Evolutionary conservation across 2,329 filamentous ascomycete species (phyloP), one percentile per base, ranked within the genome.

Genomic region (Akanthomyces lecanii): DNA sequence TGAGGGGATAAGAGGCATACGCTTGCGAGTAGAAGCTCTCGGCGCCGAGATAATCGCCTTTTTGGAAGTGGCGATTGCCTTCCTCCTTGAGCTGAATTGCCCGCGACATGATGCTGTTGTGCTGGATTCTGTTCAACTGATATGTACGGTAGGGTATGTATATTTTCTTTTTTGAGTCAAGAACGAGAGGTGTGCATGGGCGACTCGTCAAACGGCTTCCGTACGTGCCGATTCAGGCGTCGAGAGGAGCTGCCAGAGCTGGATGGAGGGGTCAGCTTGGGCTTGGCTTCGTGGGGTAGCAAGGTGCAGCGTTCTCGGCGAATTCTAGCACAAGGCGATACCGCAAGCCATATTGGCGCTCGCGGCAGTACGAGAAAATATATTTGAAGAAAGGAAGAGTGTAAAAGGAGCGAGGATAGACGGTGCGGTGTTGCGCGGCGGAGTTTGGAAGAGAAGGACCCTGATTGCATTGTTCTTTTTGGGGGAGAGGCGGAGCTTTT

Each of bases 11-110:
- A 38, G 25, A n/a, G 61, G 75, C 84, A 72, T 75, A 88, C 78
- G 90, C 90, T 74, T 90, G 85, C 5, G 88, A 89, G 75, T 94
- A 94, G 63, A 87, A 77, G 23, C 80, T 81, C 66, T 92, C 89
- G 44, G 90, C 90, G 28, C 77, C 81, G 5, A 77, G 74, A 71
- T 82, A 93, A 68, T 93, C 86, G 65, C 84, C 85, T 10, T 79
- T 75, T 65, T 85, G 81, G 75, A 90, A 94, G 71, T 81, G 82
- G 58, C 78, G 79, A 74, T 90, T 90, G 66, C 88, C 88, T 64
- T 85, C 78, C 44, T 82, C 79, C 70, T 85, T 86, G 65, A 85
- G 75, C 38, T 73, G 71, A 0, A 74, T 64, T 2, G 81, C 72
- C 61, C 69, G 76, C 18, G 73, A 71, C 74, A 76, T 76, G 57